Evolutionary conservation across 1,284 basidiomycete species (phyloP).

Genomic region (Acaromyces ingoldii): DNA sequence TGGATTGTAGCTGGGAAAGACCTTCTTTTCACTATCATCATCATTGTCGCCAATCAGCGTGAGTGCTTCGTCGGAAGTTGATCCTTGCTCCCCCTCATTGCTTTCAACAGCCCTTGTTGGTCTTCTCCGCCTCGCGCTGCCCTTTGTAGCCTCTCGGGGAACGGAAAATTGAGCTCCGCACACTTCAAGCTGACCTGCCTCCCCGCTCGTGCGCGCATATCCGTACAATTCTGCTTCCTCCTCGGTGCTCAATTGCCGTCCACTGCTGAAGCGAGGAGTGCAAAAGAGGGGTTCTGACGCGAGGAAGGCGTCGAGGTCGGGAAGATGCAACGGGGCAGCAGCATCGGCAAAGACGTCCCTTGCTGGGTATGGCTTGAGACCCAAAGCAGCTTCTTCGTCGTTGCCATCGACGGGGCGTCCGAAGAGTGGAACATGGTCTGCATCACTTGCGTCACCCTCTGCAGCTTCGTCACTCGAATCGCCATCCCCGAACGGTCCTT

Average conservation of each 20-base stretch:
- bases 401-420: too few species aligned
- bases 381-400: background rate
- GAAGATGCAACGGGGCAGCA: slow-evolving; percentile 48
- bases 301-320: slow-evolving; percentile 45
- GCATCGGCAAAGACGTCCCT: slow-evolving; percentile 36
- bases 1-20: slow-evolving; percentile 14
- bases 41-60: slow-evolving; percentile 8
- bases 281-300: slow-evolving; percentile 22
- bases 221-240: slow-evolving; percentile 33
- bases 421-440: too few species aligned
- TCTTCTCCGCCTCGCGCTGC: background rate
- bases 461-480: too few species aligned
- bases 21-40: slow-evolving; percentile 21
- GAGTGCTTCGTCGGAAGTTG: background rate
- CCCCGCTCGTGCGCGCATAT: slow-evolving; percentile 3
- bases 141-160: too few species aligned
- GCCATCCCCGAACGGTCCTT: too few species aligned
- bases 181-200: background rate
- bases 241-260: slow-evolving; percentile 15
- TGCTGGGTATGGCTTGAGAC: slow-evolving; percentile 21
- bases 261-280: slow-evolving; percentile 24
- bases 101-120: slow-evolving; percentile 6
- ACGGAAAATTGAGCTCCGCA: background rate
- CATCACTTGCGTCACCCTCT: too few species aligned
- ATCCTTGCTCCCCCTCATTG: background rate